Evolutionary conservation across 202 grass and related monocot genomes (phyloP).

Genomic region (Zizania palustris): DNA sequence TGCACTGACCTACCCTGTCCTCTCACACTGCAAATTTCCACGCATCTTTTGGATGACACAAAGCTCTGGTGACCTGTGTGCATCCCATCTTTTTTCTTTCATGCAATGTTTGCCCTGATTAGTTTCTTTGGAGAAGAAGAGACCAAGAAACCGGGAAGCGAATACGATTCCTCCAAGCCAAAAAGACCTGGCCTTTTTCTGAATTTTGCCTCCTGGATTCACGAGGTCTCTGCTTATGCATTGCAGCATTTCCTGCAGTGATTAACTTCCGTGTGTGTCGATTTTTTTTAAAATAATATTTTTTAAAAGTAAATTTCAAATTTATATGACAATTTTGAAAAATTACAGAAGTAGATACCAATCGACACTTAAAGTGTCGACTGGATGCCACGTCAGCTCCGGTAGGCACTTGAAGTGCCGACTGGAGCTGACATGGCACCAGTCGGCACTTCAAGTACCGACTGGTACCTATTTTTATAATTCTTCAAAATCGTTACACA

Average conservation of each 20-base stretch:
- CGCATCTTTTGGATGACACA: slow-evolving; percentile 38
- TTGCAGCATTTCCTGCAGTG: not conserved
- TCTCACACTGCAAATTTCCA: slow-evolving; percentile 32
- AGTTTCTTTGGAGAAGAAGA: slow-evolving; percentile 26
- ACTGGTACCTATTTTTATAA: too few species aligned
- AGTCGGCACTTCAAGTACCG: too few species aligned
- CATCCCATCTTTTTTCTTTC: slow-evolving; percentile 4
- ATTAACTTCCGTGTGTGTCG: not conserved
- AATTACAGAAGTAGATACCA: too few species aligned
- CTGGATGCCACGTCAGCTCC: too few species aligned
- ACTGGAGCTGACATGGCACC: too few species aligned
- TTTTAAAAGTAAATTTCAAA: too few species aligned
- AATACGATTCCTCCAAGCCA: slow-evolving; percentile 22
- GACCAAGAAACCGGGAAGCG: slow-evolving; percentile 20
- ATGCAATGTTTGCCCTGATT: not conserved
- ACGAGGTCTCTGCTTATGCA: not conserved
- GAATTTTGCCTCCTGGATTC: not conserved
- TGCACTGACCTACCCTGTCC: not conserved
- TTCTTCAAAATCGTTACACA: too few species aligned
- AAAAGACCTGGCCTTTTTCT: not conserved
- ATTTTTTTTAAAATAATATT: too few species aligned
- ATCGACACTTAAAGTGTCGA: too few species aligned
- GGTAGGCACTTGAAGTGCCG: too few species aligned
- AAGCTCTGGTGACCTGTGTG: slow-evolving; percentile 39
- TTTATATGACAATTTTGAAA: too few species aligned